Conservation (phyloP, 2,329 filamentous ascomycete genomes). For the Paradendryphiella salina region DNA sequence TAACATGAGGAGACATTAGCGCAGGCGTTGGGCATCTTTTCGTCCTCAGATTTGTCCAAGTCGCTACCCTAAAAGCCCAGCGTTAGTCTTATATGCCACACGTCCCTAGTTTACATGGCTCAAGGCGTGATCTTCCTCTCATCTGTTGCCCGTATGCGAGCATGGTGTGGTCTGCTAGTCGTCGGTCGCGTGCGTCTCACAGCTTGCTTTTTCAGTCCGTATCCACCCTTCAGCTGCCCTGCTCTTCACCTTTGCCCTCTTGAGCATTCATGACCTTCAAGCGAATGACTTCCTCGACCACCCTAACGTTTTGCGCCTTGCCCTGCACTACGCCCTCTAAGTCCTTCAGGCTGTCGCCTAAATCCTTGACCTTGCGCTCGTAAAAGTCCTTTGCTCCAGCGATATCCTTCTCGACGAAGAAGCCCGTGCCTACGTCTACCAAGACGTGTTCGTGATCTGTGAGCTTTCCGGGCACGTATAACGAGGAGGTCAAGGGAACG, state of each 20-base stretch:
- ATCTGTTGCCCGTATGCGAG: background rate
- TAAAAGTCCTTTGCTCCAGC: conserved; percentile 69
- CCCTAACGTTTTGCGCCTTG: conserved; percentile 81
- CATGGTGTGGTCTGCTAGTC: background rate
- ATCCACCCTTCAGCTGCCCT: conserved; percentile 22
- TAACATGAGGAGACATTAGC: background rate
- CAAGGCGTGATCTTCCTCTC: background rate
- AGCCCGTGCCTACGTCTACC: conserved; percentile 92
- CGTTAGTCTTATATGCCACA: background rate
- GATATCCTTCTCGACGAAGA: conserved; percentile 83
- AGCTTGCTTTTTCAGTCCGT: background rate
- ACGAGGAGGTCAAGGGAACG: conserved; percentile 90
- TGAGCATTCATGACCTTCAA: conserved; percentile 44
- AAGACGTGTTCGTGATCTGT: conserved; percentile 55
- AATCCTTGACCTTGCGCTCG: conserved; percentile 66
- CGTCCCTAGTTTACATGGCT: background rate
- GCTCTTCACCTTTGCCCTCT: conserved; percentile 32
- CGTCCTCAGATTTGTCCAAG: background rate
- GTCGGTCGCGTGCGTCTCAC: background rate
- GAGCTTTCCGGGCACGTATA: conserved; percentile 87
- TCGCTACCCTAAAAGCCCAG: background rate
- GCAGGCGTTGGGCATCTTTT: background rate
- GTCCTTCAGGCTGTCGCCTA: conserved; percentile 67
- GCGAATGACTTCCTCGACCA: conserved; percentile 75
- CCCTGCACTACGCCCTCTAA: conserved; percentile 68